Evolutionary conservation across 139 green algal species (phyloP), one percentile per base, ranked within the genome.

Genomic region (Tetratostichococcus sp.): DNA sequence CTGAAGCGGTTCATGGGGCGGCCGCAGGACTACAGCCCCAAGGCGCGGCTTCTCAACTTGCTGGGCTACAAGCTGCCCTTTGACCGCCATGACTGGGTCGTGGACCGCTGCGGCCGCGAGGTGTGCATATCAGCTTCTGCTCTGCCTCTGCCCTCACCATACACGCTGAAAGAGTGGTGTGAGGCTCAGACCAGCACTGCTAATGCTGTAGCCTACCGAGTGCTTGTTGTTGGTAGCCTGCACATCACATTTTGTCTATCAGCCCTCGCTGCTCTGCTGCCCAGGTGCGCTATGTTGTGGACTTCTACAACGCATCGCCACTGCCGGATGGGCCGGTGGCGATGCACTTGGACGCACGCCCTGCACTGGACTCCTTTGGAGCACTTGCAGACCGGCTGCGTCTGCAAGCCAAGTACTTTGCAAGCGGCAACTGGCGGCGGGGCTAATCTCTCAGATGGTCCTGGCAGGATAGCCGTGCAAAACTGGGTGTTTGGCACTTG

Each of bases 1-100:
- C 84, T 97, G 23, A 88, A 90, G 71, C 80, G 82, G 30, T 97
- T 98, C 79, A 73, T 79, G 70, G 94, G 94, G 1, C 82, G 85
- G 17, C 94, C 94, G 0, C 84, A 86, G 28, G 92, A 97, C 67
- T 92, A 88, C 81, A 94, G 83, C 69, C 94, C 94, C 26, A 97
- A 97, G 76, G 94, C 94, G 23, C 84, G 94, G 0, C 57, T 98
- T 4, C 85, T 97, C 66, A 98, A 97, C 78, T 83, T 93, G 31
- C 67, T 97, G 76, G 92, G 93, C 22, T 98, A 93, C 78, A 92
- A 89, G 57, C 84, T 94, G 43, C 94, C 94, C 2, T 98, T 98
- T 85, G 94, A 98, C 84, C 84, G 94, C 11, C 94, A 98, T 75
- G 94, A 98, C 84, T 98, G 94, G 94, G 69, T 94, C 28, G 91